Conservation (phyloP, 164 flowering plant genomes). For the Malania oleifera region DNA sequence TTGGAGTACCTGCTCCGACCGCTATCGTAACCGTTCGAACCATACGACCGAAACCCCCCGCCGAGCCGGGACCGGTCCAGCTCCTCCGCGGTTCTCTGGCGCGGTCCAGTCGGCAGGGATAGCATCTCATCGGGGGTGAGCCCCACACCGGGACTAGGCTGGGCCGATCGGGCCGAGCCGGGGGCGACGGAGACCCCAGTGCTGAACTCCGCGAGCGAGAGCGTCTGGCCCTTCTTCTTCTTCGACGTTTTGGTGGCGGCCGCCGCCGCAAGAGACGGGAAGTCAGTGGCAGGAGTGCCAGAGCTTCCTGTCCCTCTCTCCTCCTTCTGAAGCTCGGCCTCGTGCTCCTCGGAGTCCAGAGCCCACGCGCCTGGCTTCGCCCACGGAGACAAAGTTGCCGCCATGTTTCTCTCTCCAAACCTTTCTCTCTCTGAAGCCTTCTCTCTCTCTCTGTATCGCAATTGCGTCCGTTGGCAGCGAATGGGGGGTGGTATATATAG, state of each 20-base stretch:
- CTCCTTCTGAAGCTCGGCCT: slow-evolving; percentile 38
- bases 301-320: background rate
- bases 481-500: background rate
- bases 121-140: slow-evolving; percentile 52
- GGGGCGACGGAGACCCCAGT: slow-evolving; percentile 9
- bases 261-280: slow-evolving; percentile 72
- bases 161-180: slow-evolving; percentile 23
- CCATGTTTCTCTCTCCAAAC: slow-evolving; percentile 24
- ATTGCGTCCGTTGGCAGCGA: background rate
- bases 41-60: slow-evolving; percentile 65
- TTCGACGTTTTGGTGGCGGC: slow-evolving; percentile 48
- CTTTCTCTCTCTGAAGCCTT: slow-evolving; percentile 9
- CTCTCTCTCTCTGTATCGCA: slow-evolving; percentile 3
- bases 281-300: slow-evolving; percentile 32
- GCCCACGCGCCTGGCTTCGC: slow-evolving; percentile 85
- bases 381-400: slow-evolving; percentile 67
- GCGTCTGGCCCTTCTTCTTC: slow-evolving; percentile 74
- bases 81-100: slow-evolving; percentile 78
- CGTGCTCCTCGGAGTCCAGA: slow-evolving; percentile 67
- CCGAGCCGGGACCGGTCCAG: slow-evolving; percentile 59
- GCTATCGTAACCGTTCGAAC: slow-evolving; percentile 14
- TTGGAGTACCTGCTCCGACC: slow-evolving; percentile 13
- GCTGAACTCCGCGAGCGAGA: slow-evolving; percentile 63
- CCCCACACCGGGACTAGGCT: slow-evolving; percentile 21
- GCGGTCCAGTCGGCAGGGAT: slow-evolving; percentile 79